Percentiles rank a stretch among this genome's conserved stretches.
These are phyloP conservation scores for Poteriospumella lacustris DNA, from an alignment of 108 stramenopile genomes.

Conservation along the genomic window DNA sequence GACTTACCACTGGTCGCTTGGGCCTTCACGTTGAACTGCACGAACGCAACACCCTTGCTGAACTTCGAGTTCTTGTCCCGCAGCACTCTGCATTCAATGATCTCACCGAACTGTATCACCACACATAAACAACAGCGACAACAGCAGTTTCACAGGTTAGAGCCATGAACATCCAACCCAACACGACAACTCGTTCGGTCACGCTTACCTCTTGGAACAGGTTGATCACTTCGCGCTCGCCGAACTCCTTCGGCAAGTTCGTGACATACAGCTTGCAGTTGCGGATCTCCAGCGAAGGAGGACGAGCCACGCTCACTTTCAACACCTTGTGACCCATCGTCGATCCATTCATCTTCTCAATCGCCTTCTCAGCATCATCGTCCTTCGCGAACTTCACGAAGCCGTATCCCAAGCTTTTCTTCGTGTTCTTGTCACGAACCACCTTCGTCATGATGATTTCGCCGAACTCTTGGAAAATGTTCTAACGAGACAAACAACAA, in stretches of 20 bases:
- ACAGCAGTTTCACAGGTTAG: no score
- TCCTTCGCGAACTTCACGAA: constrained; percentile 46
- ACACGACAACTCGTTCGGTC: no score
- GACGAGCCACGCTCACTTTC: constrained; percentile 46
- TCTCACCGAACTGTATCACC: constrained; percentile 39
- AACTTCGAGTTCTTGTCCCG: constrained; percentile 38
- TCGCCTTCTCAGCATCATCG: constrained; percentile 39
- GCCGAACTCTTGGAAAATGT: constrained; percentile 43
- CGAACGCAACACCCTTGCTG: constrained; percentile 44
- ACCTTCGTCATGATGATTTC: constrained; percentile 47
- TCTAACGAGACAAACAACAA: constrained; percentile 28
- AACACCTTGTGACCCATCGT: constrained; percentile 43
- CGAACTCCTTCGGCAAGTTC: constrained; percentile 41
- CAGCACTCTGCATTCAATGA: constrained; percentile 48
- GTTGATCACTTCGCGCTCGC: constrained; percentile 39
- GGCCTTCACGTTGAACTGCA: constrained; percentile 42
- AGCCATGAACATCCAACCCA: not conserved
- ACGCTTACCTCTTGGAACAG: constrained; percentile 36
- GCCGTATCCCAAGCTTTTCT: constrained; percentile 50
- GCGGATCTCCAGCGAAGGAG: constrained; percentile 41
- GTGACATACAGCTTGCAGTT: constrained; percentile 50
- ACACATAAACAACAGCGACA: not conserved
- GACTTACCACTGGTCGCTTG: constrained; percentile 39
- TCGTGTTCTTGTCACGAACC: constrained; percentile 43
- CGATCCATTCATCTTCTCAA: constrained; percentile 42